These are phyloP conservation scores for Phaeosphaeriaceae sp. DNA, from an alignment of 2,329 filamentous ascomycete genomes.

Conservation along the genomic window DNA sequence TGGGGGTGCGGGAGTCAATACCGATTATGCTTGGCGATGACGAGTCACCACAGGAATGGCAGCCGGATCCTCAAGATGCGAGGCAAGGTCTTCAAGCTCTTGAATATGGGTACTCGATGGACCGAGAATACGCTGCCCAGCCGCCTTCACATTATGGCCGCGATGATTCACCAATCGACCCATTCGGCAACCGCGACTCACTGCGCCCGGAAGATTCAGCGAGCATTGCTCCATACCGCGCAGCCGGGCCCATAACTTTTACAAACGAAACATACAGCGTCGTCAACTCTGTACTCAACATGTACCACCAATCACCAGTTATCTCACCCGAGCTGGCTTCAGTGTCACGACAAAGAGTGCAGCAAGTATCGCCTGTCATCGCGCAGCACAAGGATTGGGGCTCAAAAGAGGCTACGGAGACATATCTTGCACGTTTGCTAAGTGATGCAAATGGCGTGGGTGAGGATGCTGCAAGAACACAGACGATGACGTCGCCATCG, in stretches of 20 bases:
- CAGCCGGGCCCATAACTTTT: slow-evolving; percentile 39
- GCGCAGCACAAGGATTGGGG: slow-evolving; percentile 63
- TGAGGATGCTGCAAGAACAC: slow-evolving; percentile 12
- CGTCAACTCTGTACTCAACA: slow-evolving; percentile 50
- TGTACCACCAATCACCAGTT: slow-evolving; percentile 47
- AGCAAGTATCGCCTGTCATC: slow-evolving; percentile 59
- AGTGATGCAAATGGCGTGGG: slow-evolving; percentile 46
- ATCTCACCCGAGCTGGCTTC: slow-evolving; percentile 51
- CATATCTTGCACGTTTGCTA: slow-evolving; percentile 60
- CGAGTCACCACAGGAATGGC: slow-evolving; percentile 17
- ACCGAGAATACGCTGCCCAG: slow-evolving; percentile 11
- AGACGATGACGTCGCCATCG: slow-evolving; percentile 10
- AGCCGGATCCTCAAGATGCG: slow-evolving; percentile 10
- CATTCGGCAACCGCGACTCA: slow-evolving; percentile 42
- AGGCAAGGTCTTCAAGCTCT: slow-evolving; percentile 19
- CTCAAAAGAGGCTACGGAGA: slow-evolving; percentile 61
- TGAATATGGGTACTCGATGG: slow-evolving; percentile 19
- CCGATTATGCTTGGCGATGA: slow-evolving; percentile 61
- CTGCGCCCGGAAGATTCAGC: slow-evolving; percentile 48
- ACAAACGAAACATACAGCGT: slow-evolving; percentile 54
- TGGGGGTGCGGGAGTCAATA: slow-evolving; percentile 62
- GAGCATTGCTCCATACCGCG: slow-evolving; percentile 44
- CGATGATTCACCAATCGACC: slow-evolving; percentile 42
- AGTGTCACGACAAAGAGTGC: slow-evolving; percentile 49
- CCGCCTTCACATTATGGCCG: slow-evolving; percentile 35